Base-by-base conservation (phyloP, 352 stramenopile species). In the Phytophthora parvispora region DNA sequence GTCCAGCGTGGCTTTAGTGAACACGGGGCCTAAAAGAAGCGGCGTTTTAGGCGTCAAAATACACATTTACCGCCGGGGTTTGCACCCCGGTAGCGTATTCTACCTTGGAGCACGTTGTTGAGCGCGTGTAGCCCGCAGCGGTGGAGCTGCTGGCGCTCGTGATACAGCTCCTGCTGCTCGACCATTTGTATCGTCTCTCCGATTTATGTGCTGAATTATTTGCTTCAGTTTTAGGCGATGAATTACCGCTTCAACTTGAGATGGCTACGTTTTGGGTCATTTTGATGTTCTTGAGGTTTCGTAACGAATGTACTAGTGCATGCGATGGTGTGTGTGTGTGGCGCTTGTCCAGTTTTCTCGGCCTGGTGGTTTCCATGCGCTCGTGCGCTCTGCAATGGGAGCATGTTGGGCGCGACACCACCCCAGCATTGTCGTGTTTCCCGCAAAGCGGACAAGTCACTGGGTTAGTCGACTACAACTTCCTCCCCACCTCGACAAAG, bases 101-200 rank as follows among this genome's bases (percentile, higher is more conserved):
- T 59, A 90, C 86, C 80, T 74, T 94, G 88, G 2, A 96, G 72
- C 24, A 87, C 67, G 67, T 94, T 95, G 74, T 96, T 96, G 50
- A 94, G 72, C 48, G 89, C 87, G 61, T 96, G 89, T 50, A 96
- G 77, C 13, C 85, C 89, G 60, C 89, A 96, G 59, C 86, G 84
- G 49, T 90, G 85, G 42, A 93, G 78, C 72, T 78, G 74, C 72
- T 96, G 89, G 25, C 58, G 74, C 67, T 96, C 89, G 38, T 96
- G 89, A 55, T 92, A 95, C 20, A 95, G 45, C 51, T 60, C 47
- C 61, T 62, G 27, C 12, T n/a, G 24, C n/a, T 64, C 32, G 6
- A 47, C 22, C 60, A 67, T 67, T 28, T 53, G 27, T 58, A 32
- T 32, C 22, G 24, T 12, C 15, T 6, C 45, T 29, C 24, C 18